Evolutionary conservation across 1,284 basidiomycete genomes (phyloP).

Genomic region (Xanthoconium separans): DNA sequence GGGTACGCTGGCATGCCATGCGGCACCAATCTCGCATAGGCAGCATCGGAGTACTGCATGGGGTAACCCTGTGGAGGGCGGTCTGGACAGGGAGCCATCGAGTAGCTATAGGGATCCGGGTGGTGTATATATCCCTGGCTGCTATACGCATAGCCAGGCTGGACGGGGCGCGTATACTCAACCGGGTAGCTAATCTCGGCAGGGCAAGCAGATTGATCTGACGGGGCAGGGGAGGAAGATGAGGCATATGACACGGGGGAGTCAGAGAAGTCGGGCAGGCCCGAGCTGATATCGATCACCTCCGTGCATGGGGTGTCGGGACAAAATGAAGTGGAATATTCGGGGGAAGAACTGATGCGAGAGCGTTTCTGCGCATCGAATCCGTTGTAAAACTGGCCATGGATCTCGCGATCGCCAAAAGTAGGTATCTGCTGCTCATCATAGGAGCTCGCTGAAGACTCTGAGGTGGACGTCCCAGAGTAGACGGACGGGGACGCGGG

Average conservation of each 20-base stretch:
- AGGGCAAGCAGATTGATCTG: conserved; percentile 25
- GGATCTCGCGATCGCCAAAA: conserved; percentile 7
- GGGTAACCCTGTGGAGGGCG: conserved; percentile 15
- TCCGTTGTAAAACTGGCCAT: conserved; percentile 6
- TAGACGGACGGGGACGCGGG: conserved; percentile 5
- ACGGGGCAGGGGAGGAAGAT: conserved; percentile 22
- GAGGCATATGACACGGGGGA: conserved; percentile 22
- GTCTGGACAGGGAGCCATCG: conserved; percentile 14
- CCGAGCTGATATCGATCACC: conserved; percentile 11
- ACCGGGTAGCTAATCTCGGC: conserved; percentile 9
- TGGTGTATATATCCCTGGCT: conserved; percentile 8
- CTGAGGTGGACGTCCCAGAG: conserved; percentile 10
- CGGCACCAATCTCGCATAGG: conserved; percentile 9
- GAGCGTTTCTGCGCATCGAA: conserved; percentile 16
- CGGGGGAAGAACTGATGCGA: conserved; percentile 12
- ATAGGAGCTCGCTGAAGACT: conserved; percentile 7
- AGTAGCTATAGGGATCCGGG: conserved; percentile 14
- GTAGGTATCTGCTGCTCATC: conserved; percentile 12
- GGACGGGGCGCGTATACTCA: conserved; percentile 3
- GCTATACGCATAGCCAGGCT: conserved; percentile 8
- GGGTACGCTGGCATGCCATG: conserved; percentile 16
- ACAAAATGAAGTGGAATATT: conserved; percentile 8
- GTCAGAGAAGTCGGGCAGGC: conserved; percentile 17
- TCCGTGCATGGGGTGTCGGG: conserved; percentile 16
- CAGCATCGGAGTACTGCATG: conserved; percentile 7